A percentile compares a stretch with the other conserved stretches of the same genome.
phyloP scores from a whole-genome alignment of 495 filamentous ascomycete genomes.

The Aspergillus indologenus region DNA sequence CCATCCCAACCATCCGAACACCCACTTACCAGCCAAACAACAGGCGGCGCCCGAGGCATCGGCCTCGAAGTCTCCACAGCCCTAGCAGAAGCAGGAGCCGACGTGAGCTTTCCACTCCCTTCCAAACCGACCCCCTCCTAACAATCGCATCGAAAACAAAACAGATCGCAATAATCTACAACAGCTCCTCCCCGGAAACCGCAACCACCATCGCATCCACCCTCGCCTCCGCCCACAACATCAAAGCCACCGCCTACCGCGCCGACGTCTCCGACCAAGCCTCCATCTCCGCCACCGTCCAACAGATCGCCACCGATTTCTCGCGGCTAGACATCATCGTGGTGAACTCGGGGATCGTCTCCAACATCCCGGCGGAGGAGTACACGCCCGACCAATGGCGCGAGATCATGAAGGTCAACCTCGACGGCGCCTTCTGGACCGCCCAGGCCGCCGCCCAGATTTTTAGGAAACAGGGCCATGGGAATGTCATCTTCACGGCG shows the following conservation, averaged over 20 bases:
- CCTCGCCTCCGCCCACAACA: constrained; percentile 69
- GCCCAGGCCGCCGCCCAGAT: constrained; percentile 42
- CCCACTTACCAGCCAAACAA: background rate
- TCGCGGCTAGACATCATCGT: constrained; percentile 72
- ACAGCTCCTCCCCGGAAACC: constrained; percentile 58
- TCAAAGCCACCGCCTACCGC: constrained; percentile 63
- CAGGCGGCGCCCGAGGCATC: constrained; percentile 74
- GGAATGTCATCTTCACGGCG: constrained; percentile 43
- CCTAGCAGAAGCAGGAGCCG: constrained; percentile 74
- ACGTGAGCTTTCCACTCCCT: constrained; percentile 33
- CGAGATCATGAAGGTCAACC: constrained; percentile 45
- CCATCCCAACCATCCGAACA: background rate
- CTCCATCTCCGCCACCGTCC: constrained; percentile 52
- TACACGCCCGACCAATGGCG: constrained; percentile 33
- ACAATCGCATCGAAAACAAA: background rate
- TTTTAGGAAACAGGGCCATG: constrained; percentile 38
- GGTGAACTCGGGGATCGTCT: constrained; percentile 69
- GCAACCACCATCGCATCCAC: constrained; percentile 63
- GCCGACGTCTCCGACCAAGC: constrained; percentile 59
- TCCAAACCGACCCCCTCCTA: background rate
- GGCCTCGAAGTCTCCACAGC: constrained; percentile 69
- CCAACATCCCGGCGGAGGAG: constrained; percentile 33
- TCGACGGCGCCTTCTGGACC: constrained; percentile 46
- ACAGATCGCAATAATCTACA: constrained; percentile 49
- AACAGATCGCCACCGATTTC: constrained; percentile 60